These are phyloP conservation scores for Wakefieldia striispora DNA, from an alignment of 768 basidiomycete genomes.

Conservation along the genomic window DNA sequence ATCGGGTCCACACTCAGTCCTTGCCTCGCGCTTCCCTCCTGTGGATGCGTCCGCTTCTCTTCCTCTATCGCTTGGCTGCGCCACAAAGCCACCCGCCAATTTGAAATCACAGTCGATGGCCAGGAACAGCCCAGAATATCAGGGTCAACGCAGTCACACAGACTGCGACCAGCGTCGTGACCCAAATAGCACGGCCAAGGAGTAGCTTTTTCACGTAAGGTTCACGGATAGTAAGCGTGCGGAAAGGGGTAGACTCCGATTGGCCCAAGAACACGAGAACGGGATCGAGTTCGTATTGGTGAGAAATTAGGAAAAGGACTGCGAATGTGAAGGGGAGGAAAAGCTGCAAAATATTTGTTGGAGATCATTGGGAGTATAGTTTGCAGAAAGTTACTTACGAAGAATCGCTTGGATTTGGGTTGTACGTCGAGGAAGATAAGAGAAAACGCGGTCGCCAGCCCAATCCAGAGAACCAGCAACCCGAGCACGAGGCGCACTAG, in stretches of 20 bases:
- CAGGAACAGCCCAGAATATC: constrained; percentile 95
- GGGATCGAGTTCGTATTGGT: constrained; percentile 97
- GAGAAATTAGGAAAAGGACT: constrained; percentile 86
- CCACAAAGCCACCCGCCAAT: constrained; percentile 2
- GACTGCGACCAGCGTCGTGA: constrained; percentile 72
- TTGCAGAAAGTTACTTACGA: constrained; percentile 60
- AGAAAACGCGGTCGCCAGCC: constrained; percentile 85
- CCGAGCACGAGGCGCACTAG: constrained; percentile 85
- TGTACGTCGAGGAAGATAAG: constrained; percentile 92
- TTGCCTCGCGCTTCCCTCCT: constrained; percentile 6
- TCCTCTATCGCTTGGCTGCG: neutral
- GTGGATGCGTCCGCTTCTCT: constrained; percentile 10
- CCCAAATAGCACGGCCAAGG: constrained; percentile 88
- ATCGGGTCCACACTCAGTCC: constrained; percentile 17
- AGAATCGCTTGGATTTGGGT: constrained; percentile 90
- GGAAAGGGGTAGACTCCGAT: constrained; percentile 97
- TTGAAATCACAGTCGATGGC: constrained; percentile 67
- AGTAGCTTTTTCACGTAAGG: constrained; percentile 92
- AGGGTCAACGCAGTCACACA: constrained; percentile 81
- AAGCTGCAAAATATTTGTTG: constrained; percentile 51
- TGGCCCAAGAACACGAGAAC: constrained; percentile 90
- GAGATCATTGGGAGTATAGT: neutral
- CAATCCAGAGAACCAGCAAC: constrained; percentile 89
- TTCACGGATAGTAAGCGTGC: constrained; percentile 87
- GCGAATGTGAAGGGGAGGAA: constrained; percentile 93